Percentiles rank a stretch among this genome's conserved stretches.
These are phyloP conservation scores for Mycogone perniciosa DNA, from an alignment of 2,329 filamentous ascomycete genomes.

Conservation along the genomic window DNA sequence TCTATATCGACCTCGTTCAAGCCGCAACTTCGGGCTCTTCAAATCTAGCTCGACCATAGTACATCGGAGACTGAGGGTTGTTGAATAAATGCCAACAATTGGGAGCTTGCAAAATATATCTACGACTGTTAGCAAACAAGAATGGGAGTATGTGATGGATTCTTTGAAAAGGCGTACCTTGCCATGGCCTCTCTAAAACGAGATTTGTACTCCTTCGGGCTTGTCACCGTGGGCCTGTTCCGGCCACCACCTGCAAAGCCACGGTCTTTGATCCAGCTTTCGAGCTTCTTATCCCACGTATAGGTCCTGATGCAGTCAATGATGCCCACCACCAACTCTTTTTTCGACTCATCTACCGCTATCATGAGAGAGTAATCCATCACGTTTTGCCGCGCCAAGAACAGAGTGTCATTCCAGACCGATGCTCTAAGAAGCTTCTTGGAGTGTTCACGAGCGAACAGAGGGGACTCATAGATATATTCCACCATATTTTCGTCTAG, in stretches of 20 bases:
- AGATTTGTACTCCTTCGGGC: slow-evolving; percentile 94
- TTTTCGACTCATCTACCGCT: slow-evolving; percentile 82
- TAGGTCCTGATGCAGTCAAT: slow-evolving; percentile 98
- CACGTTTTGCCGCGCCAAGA: slow-evolving; percentile 88
- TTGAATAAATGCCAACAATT: slow-evolving; percentile 71
- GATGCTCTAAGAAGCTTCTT: slow-evolving; percentile 88
- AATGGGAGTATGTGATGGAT: not conserved
- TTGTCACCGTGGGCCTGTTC: slow-evolving; percentile 89
- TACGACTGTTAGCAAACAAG: slow-evolving; percentile 18
- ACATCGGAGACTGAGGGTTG: slow-evolving; percentile 32
- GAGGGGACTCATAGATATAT: slow-evolving; percentile 93
- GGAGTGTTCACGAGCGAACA: slow-evolving; percentile 92
- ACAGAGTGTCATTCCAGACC: slow-evolving; percentile 96
- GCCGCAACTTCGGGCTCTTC: slow-evolving; percentile 30
- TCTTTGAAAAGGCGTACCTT: slow-evolving; percentile 50
- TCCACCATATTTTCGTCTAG: slow-evolving; percentile 99
- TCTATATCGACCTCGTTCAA: not conserved
- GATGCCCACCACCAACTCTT: slow-evolving; percentile 93
- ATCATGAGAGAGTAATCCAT: slow-evolving; percentile 99
- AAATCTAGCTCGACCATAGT: slow-evolving; percentile 32
- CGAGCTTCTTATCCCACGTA: slow-evolving; percentile 99
- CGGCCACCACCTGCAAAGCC: slow-evolving; percentile 71
- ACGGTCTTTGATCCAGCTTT: slow-evolving; percentile 98
- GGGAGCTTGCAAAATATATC: slow-evolving; percentile 67
- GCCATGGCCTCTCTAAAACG: slow-evolving; percentile 96